Conservation (phyloP, 2,329 filamentous ascomycete genomes). For the Taxawa tesnikishii region DNA sequence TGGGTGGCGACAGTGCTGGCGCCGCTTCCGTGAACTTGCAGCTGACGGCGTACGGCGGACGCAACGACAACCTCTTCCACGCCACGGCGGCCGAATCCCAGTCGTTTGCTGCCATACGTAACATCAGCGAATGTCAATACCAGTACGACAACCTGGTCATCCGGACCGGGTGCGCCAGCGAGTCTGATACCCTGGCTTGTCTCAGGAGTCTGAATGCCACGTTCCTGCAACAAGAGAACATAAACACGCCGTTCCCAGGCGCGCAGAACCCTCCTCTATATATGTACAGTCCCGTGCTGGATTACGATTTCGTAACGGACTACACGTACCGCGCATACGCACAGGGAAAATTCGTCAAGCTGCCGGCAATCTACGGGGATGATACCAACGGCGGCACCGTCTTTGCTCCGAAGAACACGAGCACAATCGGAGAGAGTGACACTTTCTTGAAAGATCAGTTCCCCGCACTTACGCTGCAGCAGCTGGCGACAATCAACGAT, state of each 20-base stretch:
- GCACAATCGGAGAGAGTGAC: slow-evolving; percentile 36
- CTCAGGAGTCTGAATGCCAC: slow-evolving; percentile 32
- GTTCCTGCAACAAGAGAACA: slow-evolving; percentile 33
- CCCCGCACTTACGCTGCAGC: slow-evolving; percentile 37
- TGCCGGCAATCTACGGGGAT: slow-evolving; percentile 44
- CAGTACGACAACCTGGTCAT: slow-evolving; percentile 38
- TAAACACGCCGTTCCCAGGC: slow-evolving; percentile 33
- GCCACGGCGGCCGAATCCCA: slow-evolving; percentile 43
- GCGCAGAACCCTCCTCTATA: slow-evolving; percentile 31
- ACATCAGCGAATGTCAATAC: slow-evolving; percentile 35
- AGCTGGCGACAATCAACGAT: slow-evolving; percentile 39
- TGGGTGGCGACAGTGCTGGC: slow-evolving; percentile 59
- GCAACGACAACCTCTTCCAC: slow-evolving; percentile 36
- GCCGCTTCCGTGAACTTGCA: slow-evolving; percentile 54
- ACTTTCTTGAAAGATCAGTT: slow-evolving; percentile 47
- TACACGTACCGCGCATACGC: slow-evolving; percentile 37
- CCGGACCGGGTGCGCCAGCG: slow-evolving; percentile 33
- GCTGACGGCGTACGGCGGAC: slow-evolving; percentile 41
- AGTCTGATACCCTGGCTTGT: slow-evolving; percentile 33
- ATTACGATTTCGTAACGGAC: slow-evolving; percentile 37
- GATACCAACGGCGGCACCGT: slow-evolving; percentile 53
- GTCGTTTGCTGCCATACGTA: slow-evolving; percentile 38
- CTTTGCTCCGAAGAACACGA: slow-evolving; percentile 41
- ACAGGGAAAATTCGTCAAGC: slow-evolving; percentile 35
- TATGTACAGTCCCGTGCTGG: slow-evolving; percentile 40